phyloP scores from a whole-genome alignment of 2,329 filamentous ascomycete species.

The Aspergillus quadrilineatus region DNA sequence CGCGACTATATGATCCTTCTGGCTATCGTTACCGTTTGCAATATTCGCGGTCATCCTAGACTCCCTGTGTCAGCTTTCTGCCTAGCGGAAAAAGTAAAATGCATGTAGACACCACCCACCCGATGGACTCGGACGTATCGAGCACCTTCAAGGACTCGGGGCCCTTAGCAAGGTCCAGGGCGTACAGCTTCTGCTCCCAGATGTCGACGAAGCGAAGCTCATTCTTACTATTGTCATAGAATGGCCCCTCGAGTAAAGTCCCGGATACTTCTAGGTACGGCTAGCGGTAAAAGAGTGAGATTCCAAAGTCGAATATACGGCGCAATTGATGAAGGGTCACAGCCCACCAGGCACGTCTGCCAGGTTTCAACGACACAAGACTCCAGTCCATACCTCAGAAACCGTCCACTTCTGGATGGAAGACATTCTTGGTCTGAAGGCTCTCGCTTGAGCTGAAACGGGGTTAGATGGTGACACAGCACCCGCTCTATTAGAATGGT shows the following conservation, averaged over 20 bases:
- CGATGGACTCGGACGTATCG: constrained; percentile 59
- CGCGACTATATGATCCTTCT: constrained; percentile 67
- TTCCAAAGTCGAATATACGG: not conserved
- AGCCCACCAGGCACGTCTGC: not conserved
- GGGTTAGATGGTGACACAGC: not conserved
- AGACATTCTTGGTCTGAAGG: constrained; percentile 25
- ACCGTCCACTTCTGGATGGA: constrained; percentile 48
- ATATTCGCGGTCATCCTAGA: constrained; percentile 75
- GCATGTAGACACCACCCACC: constrained; percentile 38
- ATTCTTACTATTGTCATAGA: constrained; percentile 38
- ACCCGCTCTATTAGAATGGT: not conserved
- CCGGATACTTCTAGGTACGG: constrained; percentile 41
- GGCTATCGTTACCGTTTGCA: constrained; percentile 51
- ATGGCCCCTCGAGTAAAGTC: constrained; percentile 44
- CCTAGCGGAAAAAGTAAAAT: constrained; percentile 1
- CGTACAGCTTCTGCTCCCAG: constrained; percentile 71
- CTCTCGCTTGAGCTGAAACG: not conserved
- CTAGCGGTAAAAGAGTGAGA: constrained; percentile 25
- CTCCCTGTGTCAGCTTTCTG: constrained; percentile 45
- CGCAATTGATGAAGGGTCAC: not conserved
- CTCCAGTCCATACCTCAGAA: constrained; percentile 38
- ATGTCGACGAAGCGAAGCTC: constrained; percentile 63
- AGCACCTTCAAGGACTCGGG: constrained; percentile 58
- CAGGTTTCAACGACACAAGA: not conserved
- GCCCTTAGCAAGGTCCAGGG: constrained; percentile 64